These are phyloP conservation scores for Salix udensis DNA, from an alignment of 345 rosid species.

Conservation along the genomic window DNA sequence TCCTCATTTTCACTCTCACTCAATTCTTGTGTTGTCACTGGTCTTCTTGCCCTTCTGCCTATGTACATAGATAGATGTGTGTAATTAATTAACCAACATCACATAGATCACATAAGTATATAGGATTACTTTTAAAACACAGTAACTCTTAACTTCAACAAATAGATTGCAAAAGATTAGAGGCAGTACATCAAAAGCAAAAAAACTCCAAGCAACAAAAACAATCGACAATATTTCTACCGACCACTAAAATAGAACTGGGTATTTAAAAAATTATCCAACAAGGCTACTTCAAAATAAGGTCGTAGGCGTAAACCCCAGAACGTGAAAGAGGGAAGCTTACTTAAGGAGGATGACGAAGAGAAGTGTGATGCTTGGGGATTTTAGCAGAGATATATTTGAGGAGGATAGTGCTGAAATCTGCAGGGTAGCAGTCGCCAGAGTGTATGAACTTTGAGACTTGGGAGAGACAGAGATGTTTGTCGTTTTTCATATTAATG, in stretches of 20 bases:
- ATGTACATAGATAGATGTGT: not conserved
- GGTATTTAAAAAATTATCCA: not conserved
- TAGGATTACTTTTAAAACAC: not conserved
- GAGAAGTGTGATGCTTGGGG: not conserved
- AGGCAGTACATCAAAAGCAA: not conserved
- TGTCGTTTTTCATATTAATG: no score
- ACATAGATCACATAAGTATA: not conserved
- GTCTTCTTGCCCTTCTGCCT: not conserved
- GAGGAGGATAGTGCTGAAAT: not conserved
- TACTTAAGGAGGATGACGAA: no score
- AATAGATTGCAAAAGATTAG: not conserved
- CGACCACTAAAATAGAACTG: not conserved
- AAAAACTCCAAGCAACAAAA: not conserved
- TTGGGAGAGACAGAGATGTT: not conserved
- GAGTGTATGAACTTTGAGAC: not conserved
- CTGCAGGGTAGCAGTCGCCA: not conserved
- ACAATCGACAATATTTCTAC: not conserved
- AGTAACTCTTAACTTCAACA: not conserved
- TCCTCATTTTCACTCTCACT: slow-evolving; percentile 50
- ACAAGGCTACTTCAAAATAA: not conserved
- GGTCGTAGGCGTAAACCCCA: not conserved
- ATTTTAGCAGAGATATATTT: not conserved
- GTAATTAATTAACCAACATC: not conserved
- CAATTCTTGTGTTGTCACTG: not conserved
- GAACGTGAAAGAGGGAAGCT: not conserved